A percentile compares a stretch with the other conserved stretches of the same genome.
These are phyloP conservation scores for Heteromeles arbutifolia DNA, from an alignment of 306 rosid genomes.

Conservation along the genomic window DNA sequence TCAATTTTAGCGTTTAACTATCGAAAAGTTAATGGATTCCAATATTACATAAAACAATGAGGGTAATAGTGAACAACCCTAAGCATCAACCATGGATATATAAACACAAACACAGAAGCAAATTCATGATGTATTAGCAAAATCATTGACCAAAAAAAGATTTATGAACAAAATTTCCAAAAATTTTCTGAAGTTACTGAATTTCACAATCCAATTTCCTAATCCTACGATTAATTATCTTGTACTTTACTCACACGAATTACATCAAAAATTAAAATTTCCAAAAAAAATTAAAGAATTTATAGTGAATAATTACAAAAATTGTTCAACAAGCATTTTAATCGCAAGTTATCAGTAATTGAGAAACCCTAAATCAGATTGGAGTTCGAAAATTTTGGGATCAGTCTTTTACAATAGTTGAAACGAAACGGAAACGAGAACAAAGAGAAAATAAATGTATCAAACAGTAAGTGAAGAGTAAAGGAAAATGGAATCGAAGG, in stretches of 20 bases:
- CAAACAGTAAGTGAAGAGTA: background rate
- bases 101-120: background rate
- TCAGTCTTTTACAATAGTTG: background rate
- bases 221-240: background rate
- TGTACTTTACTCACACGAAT: background rate
- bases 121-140: background rate
- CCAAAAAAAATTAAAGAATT: background rate
- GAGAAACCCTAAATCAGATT: background rate
- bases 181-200: background rate
- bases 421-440: background rate
- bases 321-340: background rate
- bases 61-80: background rate
- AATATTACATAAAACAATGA: background rate
- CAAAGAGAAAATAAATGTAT: background rate
- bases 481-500: background rate
- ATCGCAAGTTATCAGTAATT: background rate
- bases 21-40: background rate
- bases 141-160: background rate
- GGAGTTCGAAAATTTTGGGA: background rate
- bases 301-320: background rate
- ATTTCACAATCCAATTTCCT: background rate
- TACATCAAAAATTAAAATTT: background rate
- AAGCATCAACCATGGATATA: background rate
- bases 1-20: conserved; percentile 1
- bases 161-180: no score